Evolutionary conservation across 139 green algal genomes (phyloP).

Genomic region (Medakamo hakoo): DNA sequence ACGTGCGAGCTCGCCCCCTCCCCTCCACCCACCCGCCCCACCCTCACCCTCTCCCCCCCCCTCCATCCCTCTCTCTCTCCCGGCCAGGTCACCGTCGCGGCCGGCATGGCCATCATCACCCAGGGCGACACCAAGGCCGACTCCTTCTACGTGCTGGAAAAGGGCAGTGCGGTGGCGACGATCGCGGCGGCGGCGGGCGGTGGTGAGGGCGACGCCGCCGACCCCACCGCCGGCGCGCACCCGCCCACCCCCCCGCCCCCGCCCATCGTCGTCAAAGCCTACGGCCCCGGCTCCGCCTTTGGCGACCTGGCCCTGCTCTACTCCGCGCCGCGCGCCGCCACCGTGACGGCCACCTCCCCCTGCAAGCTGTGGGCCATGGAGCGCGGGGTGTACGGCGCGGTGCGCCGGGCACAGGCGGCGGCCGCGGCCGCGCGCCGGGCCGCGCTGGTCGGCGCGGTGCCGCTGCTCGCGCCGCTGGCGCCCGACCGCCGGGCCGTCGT

Average conservation of each 20-base stretch:
- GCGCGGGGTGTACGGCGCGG: conserved; percentile 50
- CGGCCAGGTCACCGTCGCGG: not conserved
- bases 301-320: conserved; percentile 91
- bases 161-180: conserved; percentile 16
- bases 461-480: conserved; percentile 47
- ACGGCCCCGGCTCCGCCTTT: conserved; percentile 37
- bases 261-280: not conserved
- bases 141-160: conserved; percentile 52
- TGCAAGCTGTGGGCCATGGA: conserved; percentile 72
- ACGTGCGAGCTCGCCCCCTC: too few species aligned
- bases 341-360: conserved; percentile 43
- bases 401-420: conserved; percentile 54
- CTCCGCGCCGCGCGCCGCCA: conserved; percentile 62
- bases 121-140: conserved; percentile 36
- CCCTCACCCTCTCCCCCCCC: too few species aligned
- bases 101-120: not conserved
- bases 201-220: too few species aligned
- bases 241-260: conserved; percentile 10
- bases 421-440: conserved; percentile 29
- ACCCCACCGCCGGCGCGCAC: too few species aligned
- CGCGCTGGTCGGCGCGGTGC: conserved; percentile 41
- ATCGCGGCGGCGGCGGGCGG: conserved; percentile 3
- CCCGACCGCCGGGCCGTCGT: conserved; percentile 47
- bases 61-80: too few species aligned
- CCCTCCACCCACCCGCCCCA: too few species aligned